These are phyloP conservation scores for Periconia sp. DNA, from an alignment of 2,329 filamentous ascomycete species.

Conservation along the genomic window DNA sequence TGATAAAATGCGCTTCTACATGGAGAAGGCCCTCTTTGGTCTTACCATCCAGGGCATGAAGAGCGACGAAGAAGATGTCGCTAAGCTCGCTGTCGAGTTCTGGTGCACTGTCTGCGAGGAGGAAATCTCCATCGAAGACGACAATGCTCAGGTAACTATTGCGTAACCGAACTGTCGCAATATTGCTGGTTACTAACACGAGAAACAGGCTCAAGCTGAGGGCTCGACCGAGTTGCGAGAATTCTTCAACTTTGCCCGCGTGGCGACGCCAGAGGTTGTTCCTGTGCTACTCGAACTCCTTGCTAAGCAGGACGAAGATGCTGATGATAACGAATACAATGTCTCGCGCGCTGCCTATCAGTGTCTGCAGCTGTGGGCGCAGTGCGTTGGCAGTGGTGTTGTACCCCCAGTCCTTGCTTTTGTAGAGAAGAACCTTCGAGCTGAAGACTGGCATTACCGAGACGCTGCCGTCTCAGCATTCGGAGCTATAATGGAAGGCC, in stretches of 20 bases:
- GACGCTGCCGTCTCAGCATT: conserved; percentile 97
- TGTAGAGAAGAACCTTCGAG: conserved; percentile 86
- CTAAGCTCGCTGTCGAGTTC: conserved; percentile 97
- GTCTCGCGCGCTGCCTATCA: conserved; percentile 93
- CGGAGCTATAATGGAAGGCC: conserved; percentile 97
- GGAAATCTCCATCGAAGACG: conserved; percentile 96
- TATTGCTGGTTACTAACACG: conserved; percentile 22
- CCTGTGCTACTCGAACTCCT: conserved; percentile 86
- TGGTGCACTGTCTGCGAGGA: conserved; percentile 99
- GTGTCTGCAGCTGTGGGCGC: conserved; percentile 91
- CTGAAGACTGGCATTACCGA: conserved; percentile 90
- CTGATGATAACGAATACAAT: conserved; percentile 96
- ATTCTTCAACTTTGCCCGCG: conserved; percentile 93
- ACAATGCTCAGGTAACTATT: conserved; percentile 76
- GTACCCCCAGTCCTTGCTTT: conserved; percentile 86
- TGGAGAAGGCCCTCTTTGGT: conserved; percentile 99
- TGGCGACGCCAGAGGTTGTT: conserved; percentile 91
- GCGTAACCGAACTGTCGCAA: neutral
- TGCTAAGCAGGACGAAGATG: conserved; percentile 97
- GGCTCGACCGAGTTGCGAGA: conserved; percentile 82
- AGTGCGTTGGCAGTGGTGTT: conserved; percentile 82
- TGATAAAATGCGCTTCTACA: conserved; percentile 99
- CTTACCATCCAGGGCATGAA: conserved; percentile 99
- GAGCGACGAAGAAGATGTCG: conserved; percentile 94
- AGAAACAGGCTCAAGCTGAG: conserved; percentile 60